phyloP scores from a whole-genome alignment of 345 rosid genomes.

The Gynandropsis gynandra region DNA sequence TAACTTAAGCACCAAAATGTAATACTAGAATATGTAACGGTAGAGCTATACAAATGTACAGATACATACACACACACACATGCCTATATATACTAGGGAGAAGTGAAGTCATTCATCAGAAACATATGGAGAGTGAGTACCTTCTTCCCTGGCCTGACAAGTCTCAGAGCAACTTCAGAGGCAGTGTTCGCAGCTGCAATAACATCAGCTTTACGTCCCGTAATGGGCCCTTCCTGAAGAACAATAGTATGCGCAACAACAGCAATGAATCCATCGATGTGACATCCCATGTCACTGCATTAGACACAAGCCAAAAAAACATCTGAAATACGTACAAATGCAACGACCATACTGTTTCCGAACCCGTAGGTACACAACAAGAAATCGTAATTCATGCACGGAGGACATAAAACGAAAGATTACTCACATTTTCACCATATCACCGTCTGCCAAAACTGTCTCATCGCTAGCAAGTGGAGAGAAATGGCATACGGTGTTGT shows the following conservation, averaged over 20 bases:
- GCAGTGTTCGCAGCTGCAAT: slow-evolving; percentile 90
- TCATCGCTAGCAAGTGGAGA: slow-evolving; percentile 90
- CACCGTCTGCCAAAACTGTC: slow-evolving; percentile 72
- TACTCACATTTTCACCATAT: slow-evolving; percentile 78
- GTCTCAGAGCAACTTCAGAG: slow-evolving; percentile 97
- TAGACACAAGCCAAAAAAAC: not conserved
- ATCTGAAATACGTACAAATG: not conserved
- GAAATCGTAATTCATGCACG: not conserved
- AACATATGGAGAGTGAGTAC: slow-evolving; percentile 24
- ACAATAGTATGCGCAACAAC: slow-evolving; percentile 88
- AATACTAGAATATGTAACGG: not conserved
- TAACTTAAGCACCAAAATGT: not conserved
- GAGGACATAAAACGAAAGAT: not conserved
- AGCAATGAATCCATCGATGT: slow-evolving; percentile 95
- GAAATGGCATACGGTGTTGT: slow-evolving; percentile 79
- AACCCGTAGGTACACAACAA: not conserved
- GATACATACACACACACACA: too few relatives aligned
- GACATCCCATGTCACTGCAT: slow-evolving; percentile 91
- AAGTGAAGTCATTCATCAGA: too few relatives aligned
- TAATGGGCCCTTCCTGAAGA: slow-evolving; percentile 62
- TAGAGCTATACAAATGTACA: not conserved
- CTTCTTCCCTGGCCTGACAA: slow-evolving; percentile 94
- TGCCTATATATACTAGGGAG: too few relatives aligned
- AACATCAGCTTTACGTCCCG: slow-evolving; percentile 80
- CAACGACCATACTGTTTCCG: not conserved